Evolutionary conservation across 192 early-diverging fungal genomes (phyloP), one percentile per base, ranked within the genome.

Genomic region (Rhizoclosmatium sp.): DNA sequence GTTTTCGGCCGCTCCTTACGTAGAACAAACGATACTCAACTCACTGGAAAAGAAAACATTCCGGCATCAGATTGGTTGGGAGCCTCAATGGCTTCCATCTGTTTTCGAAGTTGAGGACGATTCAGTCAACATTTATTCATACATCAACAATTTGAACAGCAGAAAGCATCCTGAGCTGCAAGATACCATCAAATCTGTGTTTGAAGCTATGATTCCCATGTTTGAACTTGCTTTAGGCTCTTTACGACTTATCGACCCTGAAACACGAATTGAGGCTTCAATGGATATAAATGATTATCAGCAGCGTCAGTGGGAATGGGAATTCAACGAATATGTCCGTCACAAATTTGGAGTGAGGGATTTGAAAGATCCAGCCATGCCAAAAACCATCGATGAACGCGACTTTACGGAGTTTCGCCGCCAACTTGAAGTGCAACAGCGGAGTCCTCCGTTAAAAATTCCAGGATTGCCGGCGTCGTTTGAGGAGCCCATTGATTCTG

Each of bases 101-200:
- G 93, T 92, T 48, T 91, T 93, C 75, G 66, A 78, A 2, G 84
- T 94, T 21, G 59, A 83, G 0, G 82, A 87, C 45, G 92, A 92
- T 47, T n/a, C 79, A 4, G 78, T 85, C 31, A 59, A 61, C 1
- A 79, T 91, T 23, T 49, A 68, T 40, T 92, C 91, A 1, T 94
- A 94, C 80, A 94, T 95, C 85, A 93, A 94, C 86, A 94, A 93
- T 67, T 62, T 93, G 39, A 87, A 93, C 54, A 92, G 90, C 7
- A 3, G 23, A 23, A 41, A 72, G 21, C 80, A 87, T 47, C 77
- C 78, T 7, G 80, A 78, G 10, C 67, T 91, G 71, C 92, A 94
- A 61, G 80, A 78, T 3, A 81, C 83, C 14, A 82, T 95, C 46
- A 82, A 78, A 1, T 47, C 49, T 23, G 81, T 90, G 42, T 86